Conservation (phyloP, 805 yeast species). For the Candida endomychidarum region DNA sequence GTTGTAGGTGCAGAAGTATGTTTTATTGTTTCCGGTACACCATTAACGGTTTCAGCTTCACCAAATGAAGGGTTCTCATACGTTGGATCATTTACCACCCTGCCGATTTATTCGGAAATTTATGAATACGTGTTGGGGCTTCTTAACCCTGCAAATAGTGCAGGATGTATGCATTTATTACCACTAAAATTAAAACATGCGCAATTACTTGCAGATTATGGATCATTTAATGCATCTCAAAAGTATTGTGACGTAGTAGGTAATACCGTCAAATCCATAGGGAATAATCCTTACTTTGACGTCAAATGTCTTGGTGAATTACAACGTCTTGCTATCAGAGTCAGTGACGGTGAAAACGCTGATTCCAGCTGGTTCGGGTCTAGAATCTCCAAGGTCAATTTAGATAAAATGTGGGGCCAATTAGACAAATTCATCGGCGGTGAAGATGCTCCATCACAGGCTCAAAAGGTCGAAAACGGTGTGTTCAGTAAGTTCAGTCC, state of each 20-base stretch:
- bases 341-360: constrained; percentile 41
- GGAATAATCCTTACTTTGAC: constrained; percentile 29
- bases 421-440: constrained; percentile 91
- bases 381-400: constrained; percentile 54
- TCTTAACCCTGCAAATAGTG: constrained; percentile 26
- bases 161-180: constrained; percentile 55
- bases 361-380: constrained; percentile 74
- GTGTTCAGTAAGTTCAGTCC: constrained; percentile 75
- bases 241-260: constrained; percentile 56
- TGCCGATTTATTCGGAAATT: constrained; percentile 58
- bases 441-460: constrained; percentile 41
- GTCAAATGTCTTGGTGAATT: constrained; percentile 27
- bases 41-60: constrained; percentile 20
- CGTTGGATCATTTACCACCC: constrained; percentile 32
- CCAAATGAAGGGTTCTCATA: constrained; percentile 16
- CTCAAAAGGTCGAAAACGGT: constrained; percentile 46
- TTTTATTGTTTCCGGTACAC: constrained; percentile 47
- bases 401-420: constrained; percentile 87
- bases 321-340: constrained; percentile 42
- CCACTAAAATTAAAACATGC: constrained; percentile 69
- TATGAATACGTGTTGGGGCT: constrained; percentile 54
- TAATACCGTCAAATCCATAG: constrained; percentile 22
- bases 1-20: constrained; percentile 44
- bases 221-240: constrained; percentile 56
- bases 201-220: constrained; percentile 64